Evolutionary conservation across 2,329 filamentous ascomycete genomes (phyloP).

Genomic region (Rutstroemia sp.): DNA sequence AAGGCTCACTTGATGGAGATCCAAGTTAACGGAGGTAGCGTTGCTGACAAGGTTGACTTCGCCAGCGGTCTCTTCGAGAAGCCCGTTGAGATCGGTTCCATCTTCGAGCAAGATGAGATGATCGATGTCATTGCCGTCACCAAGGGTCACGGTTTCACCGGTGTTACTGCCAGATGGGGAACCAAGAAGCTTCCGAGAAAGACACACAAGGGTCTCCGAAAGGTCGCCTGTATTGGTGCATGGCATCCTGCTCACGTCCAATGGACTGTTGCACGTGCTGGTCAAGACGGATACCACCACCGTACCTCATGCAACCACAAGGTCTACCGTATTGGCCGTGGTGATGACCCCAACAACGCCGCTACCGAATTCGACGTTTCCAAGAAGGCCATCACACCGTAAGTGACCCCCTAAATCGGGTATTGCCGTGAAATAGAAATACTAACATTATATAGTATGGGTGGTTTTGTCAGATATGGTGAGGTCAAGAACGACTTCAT

Average conservation of each 20-base stretch:
- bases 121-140: slow-evolving; percentile 99
- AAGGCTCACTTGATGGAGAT: slow-evolving; percentile 99
- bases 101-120: slow-evolving; percentile 99
- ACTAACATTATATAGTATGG: slow-evolving; percentile 58
- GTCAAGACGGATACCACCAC: slow-evolving; percentile 99
- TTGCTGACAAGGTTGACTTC: slow-evolving; percentile 96
- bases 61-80: slow-evolving; percentile 97
- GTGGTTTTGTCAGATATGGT: slow-evolving; percentile 99
- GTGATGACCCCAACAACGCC: slow-evolving; percentile 80
- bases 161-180: slow-evolving; percentile 97
- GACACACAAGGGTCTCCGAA: slow-evolving; percentile 99
- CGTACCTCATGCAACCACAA: slow-evolving; percentile 99
- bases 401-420: slow-evolving; percentile 43
- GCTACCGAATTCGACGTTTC: slow-evolving; percentile 93
- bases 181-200: slow-evolving; percentile 99
- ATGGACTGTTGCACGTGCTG: slow-evolving; percentile 99
- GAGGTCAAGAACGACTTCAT: slow-evolving; percentile 99
- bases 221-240: slow-evolving; percentile 99
- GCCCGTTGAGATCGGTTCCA: slow-evolving; percentile 82
- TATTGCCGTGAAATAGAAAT: background rate
- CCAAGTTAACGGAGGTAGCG: slow-evolving; percentile 95
- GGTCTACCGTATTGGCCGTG: slow-evolving; percentile 98
- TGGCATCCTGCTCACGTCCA: slow-evolving; percentile 99
- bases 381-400: slow-evolving; percentile 99
- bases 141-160: slow-evolving; percentile 98